Percentiles rank a stretch among this genome's conserved stretches.
phyloP scores from a whole-genome alignment of 371 early-diverging fungal genomes.

The Actinomortierella ambigua region DNA sequence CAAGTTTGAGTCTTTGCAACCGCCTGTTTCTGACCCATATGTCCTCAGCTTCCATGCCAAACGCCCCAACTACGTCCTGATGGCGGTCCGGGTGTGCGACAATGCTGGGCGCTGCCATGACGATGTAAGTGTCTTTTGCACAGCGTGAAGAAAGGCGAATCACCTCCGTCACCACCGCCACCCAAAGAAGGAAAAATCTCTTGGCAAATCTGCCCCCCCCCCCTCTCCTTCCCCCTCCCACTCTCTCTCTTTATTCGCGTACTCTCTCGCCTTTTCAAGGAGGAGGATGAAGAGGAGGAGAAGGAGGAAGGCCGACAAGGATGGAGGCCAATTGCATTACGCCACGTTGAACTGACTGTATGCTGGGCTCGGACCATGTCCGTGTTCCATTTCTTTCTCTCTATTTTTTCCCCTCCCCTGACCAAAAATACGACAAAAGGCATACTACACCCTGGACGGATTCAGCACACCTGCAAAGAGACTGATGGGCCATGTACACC shows the following conservation, averaged over 20 bases:
- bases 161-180: too few relatives aligned
- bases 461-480: slow-evolving; percentile 56
- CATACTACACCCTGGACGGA: slow-evolving; percentile 70
- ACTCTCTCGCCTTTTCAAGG: too few relatives aligned
- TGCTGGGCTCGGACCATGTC: too few relatives aligned
- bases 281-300: too few relatives aligned
- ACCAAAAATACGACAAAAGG: slow-evolving; percentile 34
- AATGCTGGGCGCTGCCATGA: slow-evolving; percentile 52
- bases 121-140: slow-evolving; percentile 51
- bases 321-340: too few relatives aligned
- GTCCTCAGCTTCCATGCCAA: slow-evolving; percentile 72
- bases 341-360: too few relatives aligned
- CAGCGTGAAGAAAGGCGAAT: too few relatives aligned
- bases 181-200: too few relatives aligned
- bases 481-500: slow-evolving; percentile 58
- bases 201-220: too few relatives aligned
- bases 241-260: too few relatives aligned
- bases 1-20: slow-evolving; percentile 56
- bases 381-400: not conserved
- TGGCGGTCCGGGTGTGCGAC: slow-evolving; percentile 57
- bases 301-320: too few relatives aligned
- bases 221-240: too few relatives aligned
- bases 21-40: slow-evolving; percentile 47
- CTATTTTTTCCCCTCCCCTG: not conserved
- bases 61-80: slow-evolving; percentile 62